phyloP scores from a whole-genome alignment of 345 rosid genomes.

The Hevea brasiliensis region DNA sequence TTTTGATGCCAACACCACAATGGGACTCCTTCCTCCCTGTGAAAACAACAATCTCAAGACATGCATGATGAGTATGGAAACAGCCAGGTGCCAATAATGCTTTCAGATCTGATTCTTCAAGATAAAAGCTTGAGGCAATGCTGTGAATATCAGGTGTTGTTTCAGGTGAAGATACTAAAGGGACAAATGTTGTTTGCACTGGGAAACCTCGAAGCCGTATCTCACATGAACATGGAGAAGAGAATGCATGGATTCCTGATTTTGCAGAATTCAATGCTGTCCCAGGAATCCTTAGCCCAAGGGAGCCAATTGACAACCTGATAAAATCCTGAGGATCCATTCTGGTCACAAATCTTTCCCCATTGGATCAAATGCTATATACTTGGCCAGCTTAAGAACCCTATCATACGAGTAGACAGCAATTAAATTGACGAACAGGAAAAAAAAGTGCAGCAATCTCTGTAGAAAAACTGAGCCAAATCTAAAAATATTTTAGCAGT shows the following conservation, averaged over 20 bases:
- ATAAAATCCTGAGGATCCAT: slow-evolving; percentile 98
- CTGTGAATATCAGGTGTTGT: slow-evolving; percentile 72
- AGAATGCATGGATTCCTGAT: slow-evolving; percentile 45
- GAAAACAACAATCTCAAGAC: slow-evolving; percentile 70
- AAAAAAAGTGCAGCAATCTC: not conserved
- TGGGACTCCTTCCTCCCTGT: slow-evolving; percentile 60
- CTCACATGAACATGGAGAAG: slow-evolving; percentile 68
- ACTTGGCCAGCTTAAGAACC: slow-evolving; percentile 31
- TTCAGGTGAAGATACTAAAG: slow-evolving; percentile 69
- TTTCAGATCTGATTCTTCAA: slow-evolving; percentile 85
- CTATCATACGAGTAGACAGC: slow-evolving; percentile 15
- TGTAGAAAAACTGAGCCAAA: not conserved
- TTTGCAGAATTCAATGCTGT: slow-evolving; percentile 41
- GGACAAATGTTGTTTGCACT: slow-evolving; percentile 65
- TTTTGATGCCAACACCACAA: slow-evolving; percentile 74
- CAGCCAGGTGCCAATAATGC: slow-evolving; percentile 74
- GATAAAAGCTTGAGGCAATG: slow-evolving; percentile 81
- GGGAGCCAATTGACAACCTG: slow-evolving; percentile 80
- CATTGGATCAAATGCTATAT: slow-evolving; percentile 44
- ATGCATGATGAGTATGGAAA: slow-evolving; percentile 66
- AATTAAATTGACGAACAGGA: not conserved
- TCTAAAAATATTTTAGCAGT: not conserved
- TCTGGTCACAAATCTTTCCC: slow-evolving; percentile 48
- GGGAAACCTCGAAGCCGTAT: slow-evolving; percentile 92
- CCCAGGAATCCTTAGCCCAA: slow-evolving; percentile 72